A percentile compares a stretch with the other conserved stretches of the same genome.
These are phyloP conservation scores for Nitzschia palea DNA, from an alignment of 108 stramenopile species.

Conservation along the genomic window DNA sequence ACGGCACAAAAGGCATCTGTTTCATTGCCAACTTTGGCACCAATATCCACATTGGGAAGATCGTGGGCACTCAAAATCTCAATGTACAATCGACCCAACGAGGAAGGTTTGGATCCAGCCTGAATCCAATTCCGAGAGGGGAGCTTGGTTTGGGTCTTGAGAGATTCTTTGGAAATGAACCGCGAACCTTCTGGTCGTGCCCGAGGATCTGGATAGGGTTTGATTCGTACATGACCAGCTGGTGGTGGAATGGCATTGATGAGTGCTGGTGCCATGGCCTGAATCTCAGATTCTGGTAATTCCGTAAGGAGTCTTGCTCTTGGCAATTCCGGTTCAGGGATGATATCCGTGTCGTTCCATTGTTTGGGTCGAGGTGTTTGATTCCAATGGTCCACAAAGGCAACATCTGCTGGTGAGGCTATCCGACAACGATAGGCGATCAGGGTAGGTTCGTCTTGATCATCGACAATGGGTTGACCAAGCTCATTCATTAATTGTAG, in stretches of 20 bases:
- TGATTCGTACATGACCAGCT: conserved; percentile 33
- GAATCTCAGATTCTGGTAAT: conserved; percentile 5
- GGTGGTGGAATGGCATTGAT: not conserved
- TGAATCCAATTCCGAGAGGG: conserved; percentile 64
- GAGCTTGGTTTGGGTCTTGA: conserved; percentile 37
- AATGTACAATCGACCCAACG: conserved; percentile 49
- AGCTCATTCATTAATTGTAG: conserved; percentile 27
- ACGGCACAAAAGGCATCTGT: conserved; percentile 76
- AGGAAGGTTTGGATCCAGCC: conserved; percentile 40
- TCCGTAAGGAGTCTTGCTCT: conserved; percentile 1
- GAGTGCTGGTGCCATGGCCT: not conserved
- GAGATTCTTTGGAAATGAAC: conserved; percentile 38
- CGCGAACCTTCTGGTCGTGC: conserved; percentile 4
- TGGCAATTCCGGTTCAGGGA: not conserved
- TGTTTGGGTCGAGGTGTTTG: not conserved
- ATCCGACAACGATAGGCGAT: conserved; percentile 25
- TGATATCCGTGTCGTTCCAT: not conserved
- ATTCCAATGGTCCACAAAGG: conserved; percentile 19
- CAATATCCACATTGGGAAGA: conserved; percentile 72
- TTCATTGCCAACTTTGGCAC: conserved; percentile 56
- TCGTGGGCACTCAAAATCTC: conserved; percentile 58
- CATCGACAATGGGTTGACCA: conserved; percentile 1
- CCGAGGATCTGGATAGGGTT: conserved; percentile 57
- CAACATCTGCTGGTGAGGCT: conserved; percentile 14
- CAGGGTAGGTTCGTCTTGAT: not conserved